phyloP scores from a whole-genome alignment of 371 early-diverging fungal genomes.

The Haplosporangium sp. region DNA sequence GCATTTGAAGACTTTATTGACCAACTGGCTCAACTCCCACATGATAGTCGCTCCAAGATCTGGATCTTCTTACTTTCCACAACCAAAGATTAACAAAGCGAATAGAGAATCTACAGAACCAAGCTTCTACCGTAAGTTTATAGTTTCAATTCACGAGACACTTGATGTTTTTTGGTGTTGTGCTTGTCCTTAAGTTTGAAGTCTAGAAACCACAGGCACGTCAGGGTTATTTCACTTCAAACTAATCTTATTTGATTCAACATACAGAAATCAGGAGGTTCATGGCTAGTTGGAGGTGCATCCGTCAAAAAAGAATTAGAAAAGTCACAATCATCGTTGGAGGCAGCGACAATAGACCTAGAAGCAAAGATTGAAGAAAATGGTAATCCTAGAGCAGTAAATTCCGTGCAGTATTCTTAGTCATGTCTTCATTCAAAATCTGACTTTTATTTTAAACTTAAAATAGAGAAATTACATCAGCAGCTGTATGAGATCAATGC shows the following conservation, averaged over 20 bases:
- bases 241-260: background rate
- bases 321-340: slow-evolving; percentile 64
- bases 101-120: slow-evolving; percentile 70
- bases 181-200: background rate
- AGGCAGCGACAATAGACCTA: slow-evolving; percentile 65
- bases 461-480: slow-evolving; percentile 62
- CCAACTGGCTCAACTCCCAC: background rate
- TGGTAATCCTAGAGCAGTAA: slow-evolving; percentile 51
- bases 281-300: slow-evolving; percentile 62
- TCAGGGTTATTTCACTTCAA: background rate
- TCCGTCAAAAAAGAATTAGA: slow-evolving; percentile 74
- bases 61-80: slow-evolving; percentile 73
- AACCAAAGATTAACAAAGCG: slow-evolving; percentile 76
- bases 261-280: slow-evolving; percentile 47
- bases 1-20: too few species aligned
- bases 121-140: slow-evolving; percentile 56
- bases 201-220: background rate
- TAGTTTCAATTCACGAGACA: background rate
- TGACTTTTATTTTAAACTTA: too few species aligned
- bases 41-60: slow-evolving; percentile 60
- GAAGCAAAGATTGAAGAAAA: slow-evolving; percentile 72
- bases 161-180: too few species aligned
- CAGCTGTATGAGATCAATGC: slow-evolving; percentile 65
- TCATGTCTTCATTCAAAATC: too few species aligned
- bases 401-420: slow-evolving; percentile 9